Evolutionary conservation across 345 rosid genomes (phyloP), one percentile per base, ranked within the genome.

Genomic region (Lagerstroemia speciosa): DNA sequence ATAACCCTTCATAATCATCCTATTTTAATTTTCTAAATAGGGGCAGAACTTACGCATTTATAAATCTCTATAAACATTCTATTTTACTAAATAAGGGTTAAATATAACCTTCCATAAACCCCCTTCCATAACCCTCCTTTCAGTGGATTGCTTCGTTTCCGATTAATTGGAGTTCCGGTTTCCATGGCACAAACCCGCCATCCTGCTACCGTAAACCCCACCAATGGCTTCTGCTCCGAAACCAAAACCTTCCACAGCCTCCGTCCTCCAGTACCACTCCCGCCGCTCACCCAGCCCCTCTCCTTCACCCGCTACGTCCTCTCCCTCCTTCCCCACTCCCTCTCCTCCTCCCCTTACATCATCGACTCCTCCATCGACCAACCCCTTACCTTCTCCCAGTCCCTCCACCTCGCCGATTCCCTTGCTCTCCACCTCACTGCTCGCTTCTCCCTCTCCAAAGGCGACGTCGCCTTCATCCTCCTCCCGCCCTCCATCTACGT

Each of bases 391-490:
- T 73, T 15, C 72, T 53, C 68, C 22, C 5, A 37, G 36, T 67
- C 64, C 79, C 45, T 46, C 67, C 37, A 29, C 41, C 78, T 24
- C 5, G 22, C 53, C 70, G 24, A 34, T 58, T 48, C 73, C 34
- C 71, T 66, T 43, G 46, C 80, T 10, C 20, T 72, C 69, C 62
- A 53, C 67, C 73, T 64, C 46, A 52, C 8, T 5, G 40, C 36
- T 22, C 70, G 61, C 71, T 64, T n/a, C 64, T 45, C 57, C 34
- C 72, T 69, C 71, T 74, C 72, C 52, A 72, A 72, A 69, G 61
- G 67, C 67, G 79, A 80, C 67, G 78, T 78, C 38, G 83, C 70
- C 29, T 73, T 78, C 41, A 61, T 83, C 37, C 67, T 76, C 40
- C 58, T 69, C 5, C 79, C 80, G 0, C 29, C 61, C 53, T 78